phyloP scores from a whole-genome alignment of 2,329 filamentous ascomycete species.

The Meredithiella fracta region DNA sequence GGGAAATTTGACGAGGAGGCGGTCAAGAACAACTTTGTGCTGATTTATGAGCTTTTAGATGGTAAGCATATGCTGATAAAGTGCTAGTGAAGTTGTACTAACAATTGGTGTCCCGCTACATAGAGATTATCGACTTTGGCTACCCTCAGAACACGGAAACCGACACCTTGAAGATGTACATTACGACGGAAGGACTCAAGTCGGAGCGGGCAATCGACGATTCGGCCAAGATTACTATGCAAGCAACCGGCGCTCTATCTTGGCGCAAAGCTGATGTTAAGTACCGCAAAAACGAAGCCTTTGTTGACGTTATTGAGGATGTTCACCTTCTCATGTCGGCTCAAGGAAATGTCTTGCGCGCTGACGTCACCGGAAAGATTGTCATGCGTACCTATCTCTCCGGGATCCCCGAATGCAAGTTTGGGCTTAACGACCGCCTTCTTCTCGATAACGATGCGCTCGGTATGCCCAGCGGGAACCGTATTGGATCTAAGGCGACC shows the following conservation, averaged over 20 bases:
- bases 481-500: constrained; percentile 70
- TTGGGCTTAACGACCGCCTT: constrained; percentile 88
- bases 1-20: constrained; percentile 98
- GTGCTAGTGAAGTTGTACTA: background rate
- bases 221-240: constrained; percentile 97
- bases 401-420: constrained; percentile 96
- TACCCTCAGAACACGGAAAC: constrained; percentile 99
- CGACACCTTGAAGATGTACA: constrained; percentile 99
- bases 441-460: constrained; percentile 60
- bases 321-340: constrained; percentile 99
- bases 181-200: constrained; percentile 96
- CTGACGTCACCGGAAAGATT: constrained; percentile 93
- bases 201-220: constrained; percentile 75
- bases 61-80: constrained; percentile 33
- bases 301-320: constrained; percentile 97
- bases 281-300: constrained; percentile 98
- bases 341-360: constrained; percentile 80
- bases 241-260: constrained; percentile 88
- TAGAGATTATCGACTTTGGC: constrained; percentile 96
- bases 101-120: background rate
- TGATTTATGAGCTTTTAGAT: constrained; percentile 93
- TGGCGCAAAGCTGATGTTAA: constrained; percentile 97
- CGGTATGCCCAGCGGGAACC: constrained; percentile 43
- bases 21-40: constrained; percentile 98
- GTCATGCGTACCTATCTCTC: constrained; percentile 96